phyloP scores from a whole-genome alignment of 192 early-diverging fungal species.

The Umbelopsis vinacea region DNA sequence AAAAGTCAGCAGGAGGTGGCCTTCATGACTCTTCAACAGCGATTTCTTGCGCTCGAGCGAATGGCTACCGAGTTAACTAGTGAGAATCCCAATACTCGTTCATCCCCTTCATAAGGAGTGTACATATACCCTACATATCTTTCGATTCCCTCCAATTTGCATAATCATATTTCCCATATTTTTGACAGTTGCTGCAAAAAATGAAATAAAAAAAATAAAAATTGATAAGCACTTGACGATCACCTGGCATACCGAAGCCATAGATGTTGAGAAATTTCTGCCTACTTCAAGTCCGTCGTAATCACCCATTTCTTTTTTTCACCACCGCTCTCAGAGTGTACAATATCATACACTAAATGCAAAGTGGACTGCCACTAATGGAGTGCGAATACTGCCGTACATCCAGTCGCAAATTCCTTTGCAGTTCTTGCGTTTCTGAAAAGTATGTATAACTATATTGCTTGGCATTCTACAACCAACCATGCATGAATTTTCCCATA shows the following conservation, averaged over 20 bases:
- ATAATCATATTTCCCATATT: no score
- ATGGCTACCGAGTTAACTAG: not conserved
- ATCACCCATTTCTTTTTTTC: no score
- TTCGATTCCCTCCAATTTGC: not conserved
- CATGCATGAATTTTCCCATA: no score
- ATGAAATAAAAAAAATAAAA: no score
- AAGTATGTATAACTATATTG: slow-evolving; percentile 20
- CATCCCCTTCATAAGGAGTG: not conserved
- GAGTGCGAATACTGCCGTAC: slow-evolving; percentile 42
- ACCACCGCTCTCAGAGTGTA: no score
- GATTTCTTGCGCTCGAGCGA: not conserved
- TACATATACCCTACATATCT: not conserved
- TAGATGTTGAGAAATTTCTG: no score
- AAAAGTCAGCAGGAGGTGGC: not conserved
- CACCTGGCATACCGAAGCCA: not conserved
- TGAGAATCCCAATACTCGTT: not conserved
- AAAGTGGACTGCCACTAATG: slow-evolving; percentile 21
- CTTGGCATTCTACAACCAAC: no score
- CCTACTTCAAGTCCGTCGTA: no score
- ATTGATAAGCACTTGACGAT: not conserved
- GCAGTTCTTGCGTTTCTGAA: slow-evolving; percentile 24
- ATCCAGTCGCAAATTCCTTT: slow-evolving; percentile 35
- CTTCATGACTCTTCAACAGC: not conserved
- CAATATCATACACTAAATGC: not conserved
- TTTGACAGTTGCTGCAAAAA: no score